A percentile compares a stretch with the other conserved stretches of the same genome.
phyloP scores from a whole-genome alignment of 176 grass and related monocot genomes.

The Miscanthus lutarioriparius region DNA sequence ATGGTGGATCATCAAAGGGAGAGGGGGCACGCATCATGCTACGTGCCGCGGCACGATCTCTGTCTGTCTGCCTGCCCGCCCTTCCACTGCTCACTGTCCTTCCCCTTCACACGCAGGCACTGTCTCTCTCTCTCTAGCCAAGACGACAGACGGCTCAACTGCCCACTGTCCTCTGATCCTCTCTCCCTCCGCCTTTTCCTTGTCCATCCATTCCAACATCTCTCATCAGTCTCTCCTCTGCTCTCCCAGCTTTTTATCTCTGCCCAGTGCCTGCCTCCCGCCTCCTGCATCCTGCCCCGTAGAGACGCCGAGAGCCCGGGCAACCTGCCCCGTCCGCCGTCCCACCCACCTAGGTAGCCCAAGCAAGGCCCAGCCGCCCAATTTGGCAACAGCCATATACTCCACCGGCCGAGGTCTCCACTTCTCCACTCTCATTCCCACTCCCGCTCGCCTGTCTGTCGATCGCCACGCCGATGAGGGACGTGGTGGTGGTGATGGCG shows the following conservation, averaged over 20 bases:
- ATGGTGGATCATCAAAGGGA: background rate
- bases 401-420: background rate
- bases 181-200: background rate
- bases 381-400: conserved; percentile 23
- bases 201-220: background rate
- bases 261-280: background rate
- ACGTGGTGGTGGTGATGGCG: conserved; percentile 18
- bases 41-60: conserved; percentile 28
- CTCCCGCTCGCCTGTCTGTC: too few relatives aligned
- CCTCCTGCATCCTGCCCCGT: too few relatives aligned
- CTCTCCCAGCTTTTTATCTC: background rate
- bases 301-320: background rate
- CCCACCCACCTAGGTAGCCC: background rate
- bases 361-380: background rate
- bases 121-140: background rate
- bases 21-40: conserved; percentile 14
- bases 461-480: conserved; percentile 29
- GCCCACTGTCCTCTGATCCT: background rate
- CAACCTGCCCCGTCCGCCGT: conserved; percentile 10
- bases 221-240: background rate
- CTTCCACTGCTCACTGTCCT: conserved; percentile 4
- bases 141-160: conserved; percentile 18
- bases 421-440: too few relatives aligned
- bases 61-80: background rate
- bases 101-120: background rate